Conservation (phyloP, 2,329 filamentous ascomycete species). For the Hymenoscyphus scutula region DNA sequence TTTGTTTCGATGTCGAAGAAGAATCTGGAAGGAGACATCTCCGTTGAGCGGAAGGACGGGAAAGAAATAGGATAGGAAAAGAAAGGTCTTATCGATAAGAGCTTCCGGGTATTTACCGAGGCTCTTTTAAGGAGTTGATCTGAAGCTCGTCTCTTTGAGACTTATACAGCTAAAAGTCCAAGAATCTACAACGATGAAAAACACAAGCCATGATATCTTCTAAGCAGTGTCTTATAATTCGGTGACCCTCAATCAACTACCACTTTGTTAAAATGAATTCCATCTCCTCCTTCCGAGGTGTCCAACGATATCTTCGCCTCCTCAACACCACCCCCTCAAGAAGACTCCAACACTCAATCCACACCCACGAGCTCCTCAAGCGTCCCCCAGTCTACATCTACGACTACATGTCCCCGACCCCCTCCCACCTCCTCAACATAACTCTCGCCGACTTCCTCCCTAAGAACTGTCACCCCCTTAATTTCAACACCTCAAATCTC, state of each 20-base stretch:
- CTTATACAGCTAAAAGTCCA: neutral
- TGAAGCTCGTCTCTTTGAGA: neutral
- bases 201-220: neutral
- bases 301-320: slow-evolving; percentile 1
- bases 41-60: too few species aligned
- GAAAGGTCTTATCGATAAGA: slow-evolving; percentile 26
- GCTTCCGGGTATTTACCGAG: neutral
- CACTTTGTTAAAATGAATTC: neutral
- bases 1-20: neutral
- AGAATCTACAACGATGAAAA: neutral
- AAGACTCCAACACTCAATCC: neutral
- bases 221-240: neutral
- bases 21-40: neutral
- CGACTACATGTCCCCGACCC: slow-evolving; percentile 59
- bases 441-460: slow-evolving; percentile 58
- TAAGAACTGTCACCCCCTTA: slow-evolving; percentile 30
- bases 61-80: neutral
- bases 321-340: neutral
- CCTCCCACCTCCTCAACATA: slow-evolving; percentile 62
- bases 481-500: slow-evolving; percentile 23
- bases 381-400: slow-evolving; percentile 27
- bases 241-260: neutral
- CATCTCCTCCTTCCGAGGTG: neutral
- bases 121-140: neutral
- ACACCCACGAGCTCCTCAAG: slow-evolving; percentile 17